Evolutionary conservation across 495 filamentous ascomycete species (phyloP), one percentile per base, ranked within the genome.

Genomic region (Penicillium cataractarum): DNA sequence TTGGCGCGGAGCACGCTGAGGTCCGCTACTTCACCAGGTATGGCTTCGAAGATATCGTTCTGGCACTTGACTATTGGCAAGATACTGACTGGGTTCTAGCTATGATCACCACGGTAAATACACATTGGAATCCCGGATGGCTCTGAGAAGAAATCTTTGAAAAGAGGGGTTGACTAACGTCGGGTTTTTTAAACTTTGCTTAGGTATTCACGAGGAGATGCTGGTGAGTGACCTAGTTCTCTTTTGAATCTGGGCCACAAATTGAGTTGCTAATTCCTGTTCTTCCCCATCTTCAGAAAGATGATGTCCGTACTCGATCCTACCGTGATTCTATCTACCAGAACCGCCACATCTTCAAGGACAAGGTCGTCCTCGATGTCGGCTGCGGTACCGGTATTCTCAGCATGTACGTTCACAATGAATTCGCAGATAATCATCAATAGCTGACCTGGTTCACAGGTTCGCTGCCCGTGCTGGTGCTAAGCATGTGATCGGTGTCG

Each of bases 171-270:
- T 63, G 22, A 40, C 70, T 71, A 60, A 71, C 50, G 8, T 63
- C 62, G 42, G n/a, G 42, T 40, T 21, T 58, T 60, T 49, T 61
- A 61, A 26, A 61, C 68, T 72, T 70, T 76, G 76, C 73, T 17
- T 24, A 96, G 92, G 93, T 72, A 97, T 97, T 67, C 93, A 97
- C 72, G 93, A 97, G 83, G 93, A 97, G 79, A 97, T 97, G 93
- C 80, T 97, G 85, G 92, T 97, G 80, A 78, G 91, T 89, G 42
- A 46, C 42, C n/a, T 8, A 67, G 52, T 59, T 8, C 24, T 31
- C 9, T 37, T 15, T 26, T 33, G 12, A 35, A 55, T 33, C 32
- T 15, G 49, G 24, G 32, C 48, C 13, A 37, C n/a, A 39, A 39
- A 48, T 17, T 26, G 37, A 60, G 32, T 60, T 10, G 8, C 63